Conservation (phyloP, 2,329 filamentous ascomycete genomes). For the Reticulascus tulasneorum region DNA sequence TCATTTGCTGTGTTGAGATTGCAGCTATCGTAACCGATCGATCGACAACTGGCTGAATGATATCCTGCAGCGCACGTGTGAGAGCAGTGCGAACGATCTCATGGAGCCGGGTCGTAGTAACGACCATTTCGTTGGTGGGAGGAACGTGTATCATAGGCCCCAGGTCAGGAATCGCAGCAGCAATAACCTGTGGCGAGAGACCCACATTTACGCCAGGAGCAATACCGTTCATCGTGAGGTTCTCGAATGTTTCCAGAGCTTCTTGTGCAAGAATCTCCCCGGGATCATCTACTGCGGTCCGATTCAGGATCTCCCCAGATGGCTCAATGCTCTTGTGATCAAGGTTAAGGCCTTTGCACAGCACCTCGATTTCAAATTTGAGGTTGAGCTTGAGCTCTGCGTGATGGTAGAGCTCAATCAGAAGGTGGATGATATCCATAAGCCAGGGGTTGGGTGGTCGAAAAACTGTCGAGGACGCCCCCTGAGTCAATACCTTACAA, state of each 20-base stretch:
- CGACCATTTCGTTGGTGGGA: slow-evolving; percentile 73
- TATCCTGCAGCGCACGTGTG: slow-evolving; percentile 87
- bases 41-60: slow-evolving; percentile 96
- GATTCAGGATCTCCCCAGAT: slow-evolving; percentile 78
- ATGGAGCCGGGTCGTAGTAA: slow-evolving; percentile 63
- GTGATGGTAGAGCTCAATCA: slow-evolving; percentile 91
- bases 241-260: slow-evolving; percentile 76
- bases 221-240: slow-evolving; percentile 72
- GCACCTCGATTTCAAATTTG: slow-evolving; percentile 97
- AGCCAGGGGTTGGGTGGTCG: slow-evolving; percentile 94
- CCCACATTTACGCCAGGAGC: slow-evolving; percentile 65
- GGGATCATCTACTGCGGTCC: slow-evolving; percentile 60
- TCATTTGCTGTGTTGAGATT: slow-evolving; percentile 92
- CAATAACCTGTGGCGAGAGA: slow-evolving; percentile 73
- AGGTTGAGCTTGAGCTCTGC: slow-evolving; percentile 93
- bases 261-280: slow-evolving; percentile 60
- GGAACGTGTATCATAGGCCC: slow-evolving; percentile 76
- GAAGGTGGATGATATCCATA: slow-evolving; percentile 88
- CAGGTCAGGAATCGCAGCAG: slow-evolving; percentile 79
- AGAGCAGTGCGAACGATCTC: slow-evolving; percentile 83
- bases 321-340: slow-evolving; percentile 90
- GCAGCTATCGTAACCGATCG: slow-evolving; percentile 96
- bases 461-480: slow-evolving; percentile 81
- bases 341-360: slow-evolving; percentile 88
- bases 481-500: slow-evolving; percentile 89